Evolutionary conservation across 306 rosid genomes (phyloP).

Genomic region (Prunus mira): DNA sequence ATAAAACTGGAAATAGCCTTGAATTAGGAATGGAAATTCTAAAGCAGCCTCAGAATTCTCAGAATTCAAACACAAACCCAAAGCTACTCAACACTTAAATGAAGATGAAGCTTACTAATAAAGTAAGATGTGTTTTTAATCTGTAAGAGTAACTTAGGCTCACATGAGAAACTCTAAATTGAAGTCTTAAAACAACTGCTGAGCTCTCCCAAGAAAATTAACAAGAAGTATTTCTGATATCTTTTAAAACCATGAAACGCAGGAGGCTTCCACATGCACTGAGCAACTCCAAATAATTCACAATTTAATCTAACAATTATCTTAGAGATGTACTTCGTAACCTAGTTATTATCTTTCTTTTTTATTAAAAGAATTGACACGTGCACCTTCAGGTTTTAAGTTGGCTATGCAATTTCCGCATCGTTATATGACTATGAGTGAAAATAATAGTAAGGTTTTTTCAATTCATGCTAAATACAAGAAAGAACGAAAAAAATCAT

Average conservation of each 20-base stretch:
- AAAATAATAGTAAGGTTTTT: not conserved
- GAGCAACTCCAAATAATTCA: slow-evolving; percentile 5
- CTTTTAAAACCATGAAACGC: not conserved
- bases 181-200: not conserved
- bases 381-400: not conserved
- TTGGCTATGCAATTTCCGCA: not conserved
- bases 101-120: not conserved
- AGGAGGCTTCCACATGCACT: not conserved
- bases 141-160: not conserved
- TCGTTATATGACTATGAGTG: not conserved
- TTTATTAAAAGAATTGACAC: not conserved
- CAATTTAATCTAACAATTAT: not conserved
- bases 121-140: not conserved
- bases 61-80: not conserved
- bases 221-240: not conserved
- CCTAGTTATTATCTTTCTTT: not conserved
- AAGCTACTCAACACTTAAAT: not conserved
- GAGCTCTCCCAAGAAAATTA: not conserved
- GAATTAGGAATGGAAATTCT: slow-evolving; percentile 17
- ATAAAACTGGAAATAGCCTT: slow-evolving; percentile 56
- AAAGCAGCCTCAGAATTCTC: not conserved
- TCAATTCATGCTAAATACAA: not conserved
- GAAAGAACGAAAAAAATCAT: not conserved
- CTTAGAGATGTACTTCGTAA: not conserved
- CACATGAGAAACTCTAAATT: not conserved